Evolutionary conservation across 2,329 filamentous ascomycete genomes (phyloP).

Genomic region (Ceratocystis ficicola): DNA sequence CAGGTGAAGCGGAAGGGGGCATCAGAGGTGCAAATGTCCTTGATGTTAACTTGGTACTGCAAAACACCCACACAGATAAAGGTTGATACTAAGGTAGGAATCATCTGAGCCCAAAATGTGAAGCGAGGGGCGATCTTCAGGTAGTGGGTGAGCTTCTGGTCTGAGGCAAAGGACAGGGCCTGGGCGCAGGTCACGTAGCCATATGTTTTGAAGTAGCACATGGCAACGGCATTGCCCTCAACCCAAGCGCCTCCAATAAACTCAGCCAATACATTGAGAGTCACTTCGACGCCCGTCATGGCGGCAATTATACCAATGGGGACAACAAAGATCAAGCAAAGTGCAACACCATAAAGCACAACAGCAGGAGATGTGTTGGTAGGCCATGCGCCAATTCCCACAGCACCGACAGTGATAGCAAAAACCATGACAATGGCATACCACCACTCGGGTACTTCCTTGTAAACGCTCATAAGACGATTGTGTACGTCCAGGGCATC

Average conservation of each 20-base stretch:
- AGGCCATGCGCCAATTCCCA: slow-evolving; percentile 37
- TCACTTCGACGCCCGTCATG: slow-evolving; percentile 42
- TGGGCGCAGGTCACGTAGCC: slow-evolving; percentile 40
- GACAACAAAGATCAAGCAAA: slow-evolving; percentile 41
- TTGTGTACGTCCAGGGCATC: slow-evolving; percentile 28
- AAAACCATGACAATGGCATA: slow-evolving; percentile 35
- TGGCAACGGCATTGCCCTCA: slow-evolving; percentile 39
- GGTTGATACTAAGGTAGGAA: slow-evolving; percentile 43
- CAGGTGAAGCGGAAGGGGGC: slow-evolving; percentile 32
- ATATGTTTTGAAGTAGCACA: slow-evolving; percentile 45
- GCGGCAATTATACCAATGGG: slow-evolving; percentile 42
- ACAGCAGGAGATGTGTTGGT: slow-evolving; percentile 41
- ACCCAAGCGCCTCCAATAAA: slow-evolving; percentile 42
- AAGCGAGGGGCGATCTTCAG: slow-evolving; percentile 50
- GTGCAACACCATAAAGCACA: slow-evolving; percentile 39
- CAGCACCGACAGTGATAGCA: slow-evolving; percentile 37
- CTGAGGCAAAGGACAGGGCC: slow-evolving; percentile 40
- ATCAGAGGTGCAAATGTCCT: slow-evolving; percentile 31
- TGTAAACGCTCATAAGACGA: slow-evolving; percentile 26
- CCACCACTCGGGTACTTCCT: slow-evolving; percentile 45
- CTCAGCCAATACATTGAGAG: slow-evolving; percentile 42
- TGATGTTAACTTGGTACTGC: slow-evolving; percentile 35
- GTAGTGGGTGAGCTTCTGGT: slow-evolving; percentile 42
- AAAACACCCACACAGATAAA: slow-evolving; percentile 40
- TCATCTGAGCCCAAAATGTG: slow-evolving; percentile 47